Base-by-base conservation (phyloP, 1,139 yeast species). In the Kodamaea derodonti region DNA sequence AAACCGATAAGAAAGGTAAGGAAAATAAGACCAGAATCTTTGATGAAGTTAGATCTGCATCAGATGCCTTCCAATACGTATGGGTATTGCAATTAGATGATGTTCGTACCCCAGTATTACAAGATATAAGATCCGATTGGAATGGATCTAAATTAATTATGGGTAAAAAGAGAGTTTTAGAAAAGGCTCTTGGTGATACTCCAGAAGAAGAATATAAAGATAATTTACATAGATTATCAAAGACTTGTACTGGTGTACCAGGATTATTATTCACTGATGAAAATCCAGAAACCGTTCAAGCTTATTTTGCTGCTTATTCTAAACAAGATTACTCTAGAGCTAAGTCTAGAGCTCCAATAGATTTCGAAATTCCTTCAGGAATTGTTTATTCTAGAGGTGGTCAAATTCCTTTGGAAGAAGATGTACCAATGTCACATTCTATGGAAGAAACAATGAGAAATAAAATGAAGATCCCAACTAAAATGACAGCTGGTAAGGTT, bases 321-420 rank as follows among this genome's bases (percentile, higher is more conserved):
- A 85, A 79, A 64, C 73, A 78, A 17, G 98, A 92, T 56, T 92
- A 74, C 58, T 86, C 95, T 17, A 79, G 98, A 59, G 92, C 97
- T 27, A 95, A 95, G 46, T 72, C 88, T 29, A 78, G 64, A 50
- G 75, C 95, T 4, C 95, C 97, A 37, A 66, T 90, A 46, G 80
- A 84, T 38, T 88, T 92, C 61, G 74, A 77, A 7, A 73, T 92
- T 34, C 97, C 98, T 22, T 88, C 74, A 39, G 99, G 99, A 26
- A 71, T 87, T 37, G 83, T 92, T 10, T 90, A 87, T 59, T 86
- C 97, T 12, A 80, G 96, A 58, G 99, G 97, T 49, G 98, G 98
- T 14, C 95, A 86, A 63, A 68, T 90, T 38, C 74, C 96, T 22
- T 65, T 60, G 18, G 97, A 88, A 56, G 97, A 92, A 48, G 99